Evolutionary conservation across 768 basidiomycete species (phyloP), one percentile per base, ranked within the genome.

Genomic region (Russula vinacea): DNA sequence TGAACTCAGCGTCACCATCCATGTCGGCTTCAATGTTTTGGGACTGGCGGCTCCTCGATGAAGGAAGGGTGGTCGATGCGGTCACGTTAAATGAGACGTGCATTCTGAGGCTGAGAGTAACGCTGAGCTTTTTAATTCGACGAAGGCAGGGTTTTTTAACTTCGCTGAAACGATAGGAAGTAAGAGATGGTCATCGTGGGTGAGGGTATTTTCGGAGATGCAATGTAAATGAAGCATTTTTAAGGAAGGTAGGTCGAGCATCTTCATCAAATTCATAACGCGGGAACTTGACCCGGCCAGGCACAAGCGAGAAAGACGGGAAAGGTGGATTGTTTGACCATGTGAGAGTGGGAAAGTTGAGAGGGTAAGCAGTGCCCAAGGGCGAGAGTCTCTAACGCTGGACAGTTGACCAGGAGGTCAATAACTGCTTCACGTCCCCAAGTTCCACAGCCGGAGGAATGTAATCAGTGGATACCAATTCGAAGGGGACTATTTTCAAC

Each of bases 191-290:
- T 37, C 54, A 22, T 29, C 26, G 16, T 42, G 10, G 4, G 24
- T 17, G 24, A 16, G 4, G 5, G 1, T 0, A 33, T 2, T 16
- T 7, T 64, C 39, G 47, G 47, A 14, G 37, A 26, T 5, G 35
- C 63, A 64, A 24, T n/a, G 22, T 22, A 64, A 14, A 29, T 50
- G 53, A 29, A 64, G 52, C 17, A n/a, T 42, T 22, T 53, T 35
- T 17, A 29, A 40, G 37, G 57, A 50, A 33, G 58, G 52, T 4
- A 60, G 11, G 6, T 16, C 40, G 16, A 64, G 35, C 53, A 42
- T 10, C 37, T 42, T 56, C 44, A 64, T 42, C 22, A 64, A 39
- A 22, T 32, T 37, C n/a, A 39, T 29, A 22, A 64, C 26, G 22
- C 63, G 44, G 6, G 52, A 24, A 60, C 19, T 64, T 55, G 58